Conservation (phyloP, 176 grass and related monocot species). For the Carex pumila region DNA sequence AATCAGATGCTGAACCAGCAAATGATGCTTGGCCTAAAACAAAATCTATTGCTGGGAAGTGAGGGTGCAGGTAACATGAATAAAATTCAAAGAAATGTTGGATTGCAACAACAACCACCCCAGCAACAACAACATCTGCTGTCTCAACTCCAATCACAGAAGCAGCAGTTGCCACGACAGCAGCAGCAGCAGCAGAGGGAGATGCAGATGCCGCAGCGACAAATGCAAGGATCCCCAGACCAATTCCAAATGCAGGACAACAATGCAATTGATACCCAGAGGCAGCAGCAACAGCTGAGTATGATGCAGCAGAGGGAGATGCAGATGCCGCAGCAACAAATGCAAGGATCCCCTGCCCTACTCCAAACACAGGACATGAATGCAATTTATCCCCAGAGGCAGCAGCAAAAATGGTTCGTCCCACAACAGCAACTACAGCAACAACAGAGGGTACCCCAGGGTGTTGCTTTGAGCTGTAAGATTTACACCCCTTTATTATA, state of each 20-base stretch:
- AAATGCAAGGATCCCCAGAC: slow-evolving; percentile 49
- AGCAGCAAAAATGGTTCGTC: slow-evolving; percentile 69
- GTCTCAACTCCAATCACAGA: slow-evolving; percentile 58
- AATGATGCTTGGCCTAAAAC: slow-evolving; percentile 38
- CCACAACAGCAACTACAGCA: slow-evolving; percentile 25
- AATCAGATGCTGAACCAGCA: slow-evolving; percentile 60
- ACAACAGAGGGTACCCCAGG: slow-evolving; percentile 42
- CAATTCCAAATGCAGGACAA: slow-evolving; percentile 57
- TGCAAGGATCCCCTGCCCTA: slow-evolving; percentile 56
- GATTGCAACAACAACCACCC: slow-evolving; percentile 44
- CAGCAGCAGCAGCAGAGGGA: slow-evolving; percentile 22
- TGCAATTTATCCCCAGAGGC: slow-evolving; percentile 21
- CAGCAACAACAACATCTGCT: slow-evolving; percentile 54
- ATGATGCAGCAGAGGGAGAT: slow-evolving; percentile 19
- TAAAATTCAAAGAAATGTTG: slow-evolving; percentile 42
- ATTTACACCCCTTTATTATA: slow-evolving; percentile 16
- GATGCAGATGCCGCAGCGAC: slow-evolving; percentile 29
- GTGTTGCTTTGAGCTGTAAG: slow-evolving; percentile 90
- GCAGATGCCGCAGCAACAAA: slow-evolving; percentile 32
- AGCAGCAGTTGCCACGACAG: slow-evolving; percentile 65
- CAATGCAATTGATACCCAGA: slow-evolving; percentile 26
- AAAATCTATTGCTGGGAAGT: slow-evolving; percentile 56
- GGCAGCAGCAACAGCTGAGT: slow-evolving; percentile 37
- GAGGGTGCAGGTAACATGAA: slow-evolving; percentile 31
- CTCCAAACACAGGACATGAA: slow-evolving; percentile 54